Percentiles rank a stretch among this genome's conserved stretches.
Evolutionary conservation across 345 rosid genomes (phyloP).

Genomic region (Psidium friedrichsthalianum): DNA sequence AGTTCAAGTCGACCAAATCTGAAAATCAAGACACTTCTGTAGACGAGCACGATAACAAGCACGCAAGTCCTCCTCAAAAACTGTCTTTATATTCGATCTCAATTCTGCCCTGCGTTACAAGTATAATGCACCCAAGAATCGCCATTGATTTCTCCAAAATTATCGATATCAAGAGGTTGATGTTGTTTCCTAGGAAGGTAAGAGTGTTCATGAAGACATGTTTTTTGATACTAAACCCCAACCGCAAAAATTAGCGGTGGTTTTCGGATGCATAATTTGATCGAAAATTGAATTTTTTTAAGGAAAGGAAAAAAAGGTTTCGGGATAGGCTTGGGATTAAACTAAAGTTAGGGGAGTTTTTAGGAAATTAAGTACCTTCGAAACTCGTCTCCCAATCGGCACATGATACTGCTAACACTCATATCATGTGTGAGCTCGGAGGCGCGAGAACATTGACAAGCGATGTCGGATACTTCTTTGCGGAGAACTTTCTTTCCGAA

Average conservation of each 20-base stretch:
- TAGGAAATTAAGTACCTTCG: background rate
- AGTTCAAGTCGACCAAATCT: background rate
- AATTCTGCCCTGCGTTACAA: background rate
- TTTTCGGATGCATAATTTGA: background rate
- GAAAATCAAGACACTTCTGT: rapidly evolving
- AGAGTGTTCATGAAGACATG: background rate
- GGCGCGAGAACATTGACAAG: background rate
- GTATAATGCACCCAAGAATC: background rate
- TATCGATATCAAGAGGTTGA: background rate
- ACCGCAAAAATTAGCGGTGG: background rate
- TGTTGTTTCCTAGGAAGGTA: background rate
- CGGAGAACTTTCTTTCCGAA: background rate
- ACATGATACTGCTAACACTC: background rate
- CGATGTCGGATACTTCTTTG: background rate
- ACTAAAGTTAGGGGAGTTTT: background rate
- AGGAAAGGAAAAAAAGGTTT: no score
- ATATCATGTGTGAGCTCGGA: background rate
- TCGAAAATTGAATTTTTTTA: background rate
- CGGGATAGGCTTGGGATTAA: background rate
- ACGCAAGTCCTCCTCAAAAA: background rate
- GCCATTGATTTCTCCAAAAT: rapidly evolving
- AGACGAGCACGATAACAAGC: background rate
- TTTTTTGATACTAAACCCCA: rapidly evolving
- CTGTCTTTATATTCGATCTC: background rate
- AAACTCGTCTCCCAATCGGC: background rate